phyloP scores from a whole-genome alignment of 352 stramenopile species.

The Vaucheria bursata region DNA sequence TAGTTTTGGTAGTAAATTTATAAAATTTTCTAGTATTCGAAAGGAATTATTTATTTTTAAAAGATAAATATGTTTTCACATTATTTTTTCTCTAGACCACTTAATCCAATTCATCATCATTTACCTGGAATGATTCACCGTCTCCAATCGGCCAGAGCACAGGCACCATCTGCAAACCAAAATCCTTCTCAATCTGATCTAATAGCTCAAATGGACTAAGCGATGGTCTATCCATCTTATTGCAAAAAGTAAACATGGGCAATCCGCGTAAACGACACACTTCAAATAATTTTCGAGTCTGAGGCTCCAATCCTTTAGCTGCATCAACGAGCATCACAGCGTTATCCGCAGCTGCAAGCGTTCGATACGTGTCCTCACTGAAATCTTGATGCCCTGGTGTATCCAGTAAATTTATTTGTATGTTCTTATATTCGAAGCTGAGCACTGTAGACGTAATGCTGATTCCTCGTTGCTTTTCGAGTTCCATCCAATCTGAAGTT shows the following conservation, averaged over 20 bases:
- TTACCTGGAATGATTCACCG: constrained; percentile 63
- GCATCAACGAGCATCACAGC: constrained; percentile 71
- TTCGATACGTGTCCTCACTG: constrained; percentile 70
- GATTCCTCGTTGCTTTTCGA: constrained; percentile 70
- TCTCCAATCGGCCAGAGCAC: constrained; percentile 73
- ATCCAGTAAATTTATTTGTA: constrained; percentile 64
- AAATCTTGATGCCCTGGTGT: constrained; percentile 71
- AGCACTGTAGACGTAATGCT: constrained; percentile 68
- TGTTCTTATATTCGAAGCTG: constrained; percentile 63
- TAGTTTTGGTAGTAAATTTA: neutral
- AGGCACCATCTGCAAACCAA: constrained; percentile 63
- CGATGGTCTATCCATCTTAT: constrained; percentile 71
- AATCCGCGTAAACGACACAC: constrained; percentile 62
- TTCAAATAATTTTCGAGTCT: constrained; percentile 73
- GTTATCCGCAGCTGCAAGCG: constrained; percentile 66
- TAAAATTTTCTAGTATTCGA: neutral
- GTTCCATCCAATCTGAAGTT: constrained; percentile 70
- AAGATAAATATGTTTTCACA: neutral
- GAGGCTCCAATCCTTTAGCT: constrained; percentile 69
- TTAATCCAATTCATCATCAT: neutral
- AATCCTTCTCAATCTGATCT: constrained; percentile 73
- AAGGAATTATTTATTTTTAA: neutral
- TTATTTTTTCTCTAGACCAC: neutral
- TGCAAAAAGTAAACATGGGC: constrained; percentile 72
- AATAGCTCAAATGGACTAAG: constrained; percentile 69